Base-by-base conservation (phyloP, 306 rosid species). In the Ormosia emarginata region DNA sequence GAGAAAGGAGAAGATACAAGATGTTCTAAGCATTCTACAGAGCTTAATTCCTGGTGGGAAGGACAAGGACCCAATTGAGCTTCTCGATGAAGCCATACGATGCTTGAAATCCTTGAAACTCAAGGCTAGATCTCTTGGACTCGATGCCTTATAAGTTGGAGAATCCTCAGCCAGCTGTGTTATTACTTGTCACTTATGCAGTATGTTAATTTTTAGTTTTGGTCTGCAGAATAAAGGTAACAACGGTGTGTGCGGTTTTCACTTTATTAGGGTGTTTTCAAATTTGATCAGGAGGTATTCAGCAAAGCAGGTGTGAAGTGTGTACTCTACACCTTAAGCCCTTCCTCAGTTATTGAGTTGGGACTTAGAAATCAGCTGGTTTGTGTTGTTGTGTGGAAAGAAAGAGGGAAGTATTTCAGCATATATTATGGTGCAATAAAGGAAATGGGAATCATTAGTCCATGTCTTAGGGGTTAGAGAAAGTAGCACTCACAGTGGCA, bases 81-180 rank as follows among this genome's bases (percentile, higher is more conserved):
- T 96, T 75, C 88, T 96, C 0, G 99, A 93, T 17, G 94, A 96
- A 81, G 96, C 99, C 17, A 96, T 96, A 50, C 81, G 49, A n/a
- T 91, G 91, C 90, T 87, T 95, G 67, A 95, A 89, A 57, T 86
- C 91, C 0, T 63, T 95, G 79, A 95, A 89, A 88, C 76, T 81
- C 62, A 91, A 85, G 76, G 97, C 94, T 34, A 81, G 69, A 77
- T 86, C 90, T 47, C 86, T 92, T 1, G 94, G 97, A 15, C 86
- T 90, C 4, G 78, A 87, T 34, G 75, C 93, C 72, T 66, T 76
- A 40, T 90, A 80, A 94, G 76, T 24, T 41, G 44, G 32, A 52
- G 71, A 37, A 18, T 64, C 33, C 63, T 30, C 12, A 70, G 41
- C 43, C 64, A 49, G 41, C 74, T 63, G 55, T 41, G 8, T 41